A percentile compares a stretch with the other conserved stretches of the same genome.
phyloP scores from a whole-genome alignment of 345 rosid species.

The Linum trigynum region DNA sequence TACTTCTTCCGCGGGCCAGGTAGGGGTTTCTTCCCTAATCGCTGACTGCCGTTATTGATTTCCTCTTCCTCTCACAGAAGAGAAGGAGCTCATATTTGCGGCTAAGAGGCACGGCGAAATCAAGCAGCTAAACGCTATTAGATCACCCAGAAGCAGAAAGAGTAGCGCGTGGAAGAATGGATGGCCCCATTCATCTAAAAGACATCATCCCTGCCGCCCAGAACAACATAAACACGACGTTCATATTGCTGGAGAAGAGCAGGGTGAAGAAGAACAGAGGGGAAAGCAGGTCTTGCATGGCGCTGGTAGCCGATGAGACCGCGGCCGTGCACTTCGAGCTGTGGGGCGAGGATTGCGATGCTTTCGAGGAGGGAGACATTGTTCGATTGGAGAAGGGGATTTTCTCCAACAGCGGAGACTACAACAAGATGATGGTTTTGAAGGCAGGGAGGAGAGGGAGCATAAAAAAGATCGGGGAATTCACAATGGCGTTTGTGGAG shows the following conservation, averaged over 20 bases:
- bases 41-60: too few species aligned
- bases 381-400: conserved; percentile 46
- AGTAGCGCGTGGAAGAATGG: too few species aligned
- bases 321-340: conserved; percentile 66
- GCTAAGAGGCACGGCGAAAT: too few species aligned
- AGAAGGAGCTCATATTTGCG: too few species aligned
- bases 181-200: conserved; percentile 14
- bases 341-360: conserved; percentile 68
- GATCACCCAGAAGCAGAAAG: too few species aligned
- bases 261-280: conserved; percentile 16
- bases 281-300: conserved; percentile 42
- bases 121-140: too few species aligned
- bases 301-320: conserved; percentile 59
- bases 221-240: conserved; percentile 55
- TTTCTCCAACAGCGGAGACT: conserved; percentile 39
- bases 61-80: too few species aligned
- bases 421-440: conserved; percentile 29
- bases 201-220: conserved; percentile 58
- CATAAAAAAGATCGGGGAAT: conserved; percentile 53
- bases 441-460: conserved; percentile 60
- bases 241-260: conserved; percentile 53
- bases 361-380: conserved; percentile 52
- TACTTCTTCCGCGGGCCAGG: too few species aligned
- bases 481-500: conserved; percentile 56
- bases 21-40: too few species aligned